Evolutionary conservation across 1,284 basidiomycete species (phyloP).

Genomic region (Melampsora larici-populina): DNA sequence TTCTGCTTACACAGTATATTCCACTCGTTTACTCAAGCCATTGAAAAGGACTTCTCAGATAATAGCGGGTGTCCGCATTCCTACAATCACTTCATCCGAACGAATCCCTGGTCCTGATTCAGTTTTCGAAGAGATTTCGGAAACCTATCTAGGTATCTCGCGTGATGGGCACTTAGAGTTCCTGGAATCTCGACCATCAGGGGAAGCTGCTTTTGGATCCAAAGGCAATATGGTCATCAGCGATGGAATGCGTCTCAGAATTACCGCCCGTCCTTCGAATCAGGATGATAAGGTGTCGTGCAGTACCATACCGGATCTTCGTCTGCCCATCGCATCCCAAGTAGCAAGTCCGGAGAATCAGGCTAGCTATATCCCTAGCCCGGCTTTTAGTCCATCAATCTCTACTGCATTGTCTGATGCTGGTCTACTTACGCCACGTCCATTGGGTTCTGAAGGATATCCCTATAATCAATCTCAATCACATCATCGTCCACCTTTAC

Average conservation of each 20-base stretch:
- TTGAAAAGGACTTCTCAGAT: conserved; percentile 19
- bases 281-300: no score
- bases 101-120: neutral
- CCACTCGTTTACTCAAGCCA: conserved; percentile 22
- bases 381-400: no score
- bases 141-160: conserved; percentile 18
- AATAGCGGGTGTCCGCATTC: conserved; percentile 8
- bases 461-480: neutral
- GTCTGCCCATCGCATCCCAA: no score
- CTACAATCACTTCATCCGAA: neutral
- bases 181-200: conserved; percentile 5
- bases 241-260: conserved; percentile 32
- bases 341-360: no score
- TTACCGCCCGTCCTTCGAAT: neutral
- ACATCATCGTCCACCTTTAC: neutral
- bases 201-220: conserved; percentile 25
- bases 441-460: neutral
- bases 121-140: neutral
- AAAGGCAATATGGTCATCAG: conserved; percentile 18
- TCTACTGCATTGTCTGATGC: no score
- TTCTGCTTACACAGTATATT: conserved; percentile 23
- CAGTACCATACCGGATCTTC: no score
- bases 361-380: no score
- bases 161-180: conserved; percentile 37
- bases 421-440: no score